Percentiles rank a stretch among this genome's conserved stretches.
These are phyloP conservation scores for Globisporangium perplexum DNA, from an alignment of 352 stramenopile species.

Conservation along the genomic window DNA sequence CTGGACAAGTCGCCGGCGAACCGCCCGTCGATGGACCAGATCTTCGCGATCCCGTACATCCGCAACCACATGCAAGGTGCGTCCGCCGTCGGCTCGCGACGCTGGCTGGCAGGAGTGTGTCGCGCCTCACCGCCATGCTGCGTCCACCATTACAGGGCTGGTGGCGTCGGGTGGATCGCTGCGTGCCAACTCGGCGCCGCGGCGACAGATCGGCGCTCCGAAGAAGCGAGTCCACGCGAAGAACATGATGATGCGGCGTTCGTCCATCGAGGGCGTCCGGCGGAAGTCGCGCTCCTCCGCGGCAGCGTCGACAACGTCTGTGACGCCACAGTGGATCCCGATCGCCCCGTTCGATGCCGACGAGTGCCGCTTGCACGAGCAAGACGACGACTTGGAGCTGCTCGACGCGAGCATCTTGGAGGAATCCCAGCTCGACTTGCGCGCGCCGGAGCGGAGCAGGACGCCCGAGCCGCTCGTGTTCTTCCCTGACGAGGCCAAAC, in stretches of 20 bases:
- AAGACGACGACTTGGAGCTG: constrained; percentile 39
- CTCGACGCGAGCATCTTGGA: constrained; percentile 42
- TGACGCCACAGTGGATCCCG: constrained; percentile 36
- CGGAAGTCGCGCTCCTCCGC: constrained; percentile 6
- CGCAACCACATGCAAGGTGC: constrained; percentile 67
- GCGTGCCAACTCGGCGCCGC: constrained; percentile 27
- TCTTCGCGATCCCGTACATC: constrained; percentile 68
- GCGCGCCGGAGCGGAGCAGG: constrained; percentile 47
- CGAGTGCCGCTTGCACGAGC: constrained; percentile 20
- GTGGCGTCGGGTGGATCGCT: constrained; percentile 53
- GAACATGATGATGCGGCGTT: constrained; percentile 27
- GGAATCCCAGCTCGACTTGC: constrained; percentile 42
- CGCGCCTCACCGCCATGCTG: background rate
- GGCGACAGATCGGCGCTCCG: constrained; percentile 26
- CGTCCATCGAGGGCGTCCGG: constrained; percentile 28
- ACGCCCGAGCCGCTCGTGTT: constrained; percentile 44
- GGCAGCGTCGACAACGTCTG: constrained; percentile 1
- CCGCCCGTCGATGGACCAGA: constrained; percentile 68
- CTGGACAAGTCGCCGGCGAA: constrained; percentile 61
- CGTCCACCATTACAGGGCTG: constrained; percentile 19
- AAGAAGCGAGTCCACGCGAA: constrained; percentile 43
- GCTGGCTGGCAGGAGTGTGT: background rate
- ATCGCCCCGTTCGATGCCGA: constrained; percentile 30
- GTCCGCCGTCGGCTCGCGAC: background rate
- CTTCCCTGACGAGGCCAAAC: constrained; percentile 10